A percentile compares a stretch with the other conserved stretches of the same genome.
Evolutionary conservation across 129 eudicot genomes (phyloP).

Genomic region (Flaveria sonorensis): DNA sequence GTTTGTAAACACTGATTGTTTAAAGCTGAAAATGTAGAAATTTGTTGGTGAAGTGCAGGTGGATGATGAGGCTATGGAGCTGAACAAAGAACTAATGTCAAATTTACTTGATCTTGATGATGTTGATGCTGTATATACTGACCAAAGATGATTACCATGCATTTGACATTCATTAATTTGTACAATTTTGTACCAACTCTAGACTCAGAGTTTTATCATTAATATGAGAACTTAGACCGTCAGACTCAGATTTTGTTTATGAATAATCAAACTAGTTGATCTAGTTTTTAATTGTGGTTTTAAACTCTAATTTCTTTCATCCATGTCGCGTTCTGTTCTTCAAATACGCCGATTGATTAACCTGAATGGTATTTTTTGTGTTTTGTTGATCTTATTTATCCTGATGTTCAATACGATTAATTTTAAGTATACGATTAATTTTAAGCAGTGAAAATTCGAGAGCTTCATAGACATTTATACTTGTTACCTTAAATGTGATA

Average conservation of each 20-base stretch:
- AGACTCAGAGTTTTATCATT: neutral
- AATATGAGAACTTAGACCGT: neutral
- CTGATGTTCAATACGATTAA: too few relatives aligned
- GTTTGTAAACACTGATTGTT: neutral
- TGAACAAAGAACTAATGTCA: constrained; percentile 86
- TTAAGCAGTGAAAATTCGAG: too few relatives aligned
- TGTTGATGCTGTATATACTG: constrained; percentile 97
- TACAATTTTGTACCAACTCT: constrained; percentile 31
- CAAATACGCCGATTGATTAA: neutral
- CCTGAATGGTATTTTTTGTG: neutral
- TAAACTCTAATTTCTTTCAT: neutral
- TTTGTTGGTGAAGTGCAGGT: constrained; percentile 49
- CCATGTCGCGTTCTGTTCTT: neutral
- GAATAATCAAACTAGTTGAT: constrained; percentile 18
- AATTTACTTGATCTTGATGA: constrained; percentile 89
- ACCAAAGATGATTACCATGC: constrained; percentile 58
- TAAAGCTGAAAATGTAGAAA: neutral
- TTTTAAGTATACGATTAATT: too few relatives aligned
- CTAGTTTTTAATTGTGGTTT: constrained; percentile 14
- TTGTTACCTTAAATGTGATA: too few relatives aligned
- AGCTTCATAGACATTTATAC: too few relatives aligned
- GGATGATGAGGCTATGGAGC: constrained; percentile 94
- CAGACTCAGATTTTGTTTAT: neutral
- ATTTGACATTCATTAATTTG: constrained; percentile 10
- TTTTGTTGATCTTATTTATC: neutral